These are phyloP conservation scores for Phaeotremella skinneri DNA, from an alignment of 768 basidiomycete species.

Conservation along the genomic window DNA sequence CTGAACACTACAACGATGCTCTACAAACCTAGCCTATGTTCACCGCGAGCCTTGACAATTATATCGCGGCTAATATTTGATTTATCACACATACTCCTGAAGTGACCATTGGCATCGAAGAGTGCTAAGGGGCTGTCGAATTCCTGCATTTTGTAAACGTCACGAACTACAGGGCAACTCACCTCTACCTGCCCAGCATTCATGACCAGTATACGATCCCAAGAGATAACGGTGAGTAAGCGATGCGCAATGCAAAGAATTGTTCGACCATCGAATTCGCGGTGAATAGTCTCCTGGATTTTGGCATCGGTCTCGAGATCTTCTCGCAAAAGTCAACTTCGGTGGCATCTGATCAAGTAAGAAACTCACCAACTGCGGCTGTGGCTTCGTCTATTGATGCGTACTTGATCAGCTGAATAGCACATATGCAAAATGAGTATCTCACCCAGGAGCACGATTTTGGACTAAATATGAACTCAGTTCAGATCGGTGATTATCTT, in stretches of 20 bases:
- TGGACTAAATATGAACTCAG: slow-evolving; percentile 52
- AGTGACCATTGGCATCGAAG: slow-evolving; percentile 65
- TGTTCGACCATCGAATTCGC: slow-evolving; percentile 78
- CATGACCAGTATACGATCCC: slow-evolving; percentile 83
- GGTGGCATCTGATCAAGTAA: slow-evolving; percentile 29
- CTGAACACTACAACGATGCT: not conserved
- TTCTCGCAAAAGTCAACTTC: not conserved
- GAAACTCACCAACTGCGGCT: slow-evolving; percentile 67
- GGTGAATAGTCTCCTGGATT: slow-evolving; percentile 83
- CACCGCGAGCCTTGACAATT: slow-evolving; percentile 54
- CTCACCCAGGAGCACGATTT: slow-evolving; percentile 70
- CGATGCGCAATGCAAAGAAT: slow-evolving; percentile 81
- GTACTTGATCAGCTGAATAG: slow-evolving; percentile 3
- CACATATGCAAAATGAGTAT: not conserved
- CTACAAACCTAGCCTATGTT: not conserved
- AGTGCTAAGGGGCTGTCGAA: slow-evolving; percentile 71
- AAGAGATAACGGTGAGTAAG: slow-evolving; percentile 77
- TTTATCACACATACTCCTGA: slow-evolving; percentile 78
- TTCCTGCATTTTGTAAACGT: slow-evolving; percentile 55
- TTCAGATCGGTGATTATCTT: not conserved
- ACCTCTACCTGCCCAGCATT: slow-evolving; percentile 72
- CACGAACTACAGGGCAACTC: slow-evolving; percentile 44
- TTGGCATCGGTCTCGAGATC: slow-evolving; percentile 79
- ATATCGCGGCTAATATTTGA: slow-evolving; percentile 73
- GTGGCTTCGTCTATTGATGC: slow-evolving; percentile 67